Evolutionary conservation across 2,329 filamentous ascomycete species (phyloP), one percentile per base, ranked within the genome.

Genomic region (Tolypocladium cylindrosporum): DNA sequence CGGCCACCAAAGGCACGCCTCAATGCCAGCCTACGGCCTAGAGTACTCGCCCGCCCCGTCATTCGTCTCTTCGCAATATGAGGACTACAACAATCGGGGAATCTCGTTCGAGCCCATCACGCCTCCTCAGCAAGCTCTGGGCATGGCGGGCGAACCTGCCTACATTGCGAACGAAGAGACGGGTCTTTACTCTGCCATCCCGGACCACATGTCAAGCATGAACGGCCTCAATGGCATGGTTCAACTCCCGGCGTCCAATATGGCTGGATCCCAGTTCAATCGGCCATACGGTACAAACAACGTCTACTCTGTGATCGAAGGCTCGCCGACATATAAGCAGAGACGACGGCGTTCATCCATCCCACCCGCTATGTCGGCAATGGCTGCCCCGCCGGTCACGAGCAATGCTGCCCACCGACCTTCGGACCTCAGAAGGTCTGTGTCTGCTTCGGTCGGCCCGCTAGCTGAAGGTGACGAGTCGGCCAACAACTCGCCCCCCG

Each of bases 81-180:
- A 97, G 71, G 93, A 97, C 72, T 99, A 97, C 79, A 96, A 91
- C 83, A 93, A 92, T 71, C 89, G 94, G 59, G 94, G 91, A 55
- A 86, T 97, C 68, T 97, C 93, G 3, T 99, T 93, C 71, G 94
- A 99, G 79, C 94, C 94, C 56, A 86, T 99, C 65, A 99, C 94
- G 0, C 94, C 94, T 59, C 94, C 94, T 19, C 94, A 97, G 72
- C 91, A 97, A 74, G 85, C 89, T 16, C 76, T 94, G 59, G 86
- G 84, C 61, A 87, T 96, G 64, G 84, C 88, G 60, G 82, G 88
- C 45, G 94, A 99, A 78, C 91, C 94, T 11, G 91, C 94, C 11
- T 99, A 97, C 77, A 96, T 99, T 72, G 91, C 93, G 61, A 97
- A 97, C 71, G 94, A 99, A 77, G 94, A 97, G 73, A 96, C 93